Base-by-base conservation (phyloP, 495 filamentous ascomycete genomes). In the Aspergillus cristatus region DNA sequence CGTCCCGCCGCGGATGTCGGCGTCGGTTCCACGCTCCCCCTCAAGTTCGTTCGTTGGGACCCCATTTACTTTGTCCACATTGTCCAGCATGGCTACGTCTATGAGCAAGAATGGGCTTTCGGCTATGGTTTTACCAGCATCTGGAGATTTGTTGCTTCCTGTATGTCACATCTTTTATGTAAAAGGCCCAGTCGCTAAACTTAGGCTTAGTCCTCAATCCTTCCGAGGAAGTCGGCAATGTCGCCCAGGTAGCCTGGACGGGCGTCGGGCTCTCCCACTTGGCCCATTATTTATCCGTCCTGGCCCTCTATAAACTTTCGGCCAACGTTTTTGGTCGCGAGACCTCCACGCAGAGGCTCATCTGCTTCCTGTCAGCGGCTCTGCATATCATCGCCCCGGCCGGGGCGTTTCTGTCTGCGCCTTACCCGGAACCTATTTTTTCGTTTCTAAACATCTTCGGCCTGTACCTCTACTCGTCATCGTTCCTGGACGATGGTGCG, bases 91-190 rank as follows among this genome's bases (percentile, higher is more conserved):
- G 88, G 86, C 15, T 87, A 96, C 43, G 35, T 79, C 7, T 89
- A 81, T 60, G 91, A 98, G 61, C 93, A 98, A 62, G 87, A 96
- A 62, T 97, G 89, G 88, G 91, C 93, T 1, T 98, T 94, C 64
- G 81, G 86, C 14, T 75, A 68, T 57, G 77, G 76, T 1, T 76
- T 81, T 42, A 71, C 81, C 3, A 58, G 66, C 32, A 36, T 75
- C 25, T 55, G 87, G 18, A 42, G 49, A 5, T 41, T 53, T 13
- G 38, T 77, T 12, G 50, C 61, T 25, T 61, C 54, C 46, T 67
- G 80, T 82, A 65, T 40, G 41, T 45, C 13, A 16, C 13, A 26
- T 16, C 34, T 17, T 15, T 25, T 30, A 28, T n/a, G 14, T 18
- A 30, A 6, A 26, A 16, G 35, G 12, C 29, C 7, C 16, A 17